Evolutionary conservation across 129 eudicot genomes (phyloP).

Genomic region (Scalesia atractyloides): DNA sequence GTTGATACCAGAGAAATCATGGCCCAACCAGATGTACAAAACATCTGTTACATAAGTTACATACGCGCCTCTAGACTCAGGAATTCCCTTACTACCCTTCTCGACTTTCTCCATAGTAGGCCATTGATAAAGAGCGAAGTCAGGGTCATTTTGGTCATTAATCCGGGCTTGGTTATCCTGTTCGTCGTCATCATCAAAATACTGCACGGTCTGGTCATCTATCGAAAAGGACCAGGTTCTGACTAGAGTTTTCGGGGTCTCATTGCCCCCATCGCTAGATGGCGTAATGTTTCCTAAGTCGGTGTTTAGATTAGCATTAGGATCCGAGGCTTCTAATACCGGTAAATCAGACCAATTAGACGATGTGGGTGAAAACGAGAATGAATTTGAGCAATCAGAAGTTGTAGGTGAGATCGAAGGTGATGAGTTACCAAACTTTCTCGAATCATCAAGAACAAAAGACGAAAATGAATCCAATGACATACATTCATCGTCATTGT

Average conservation of each 20-base stretch:
- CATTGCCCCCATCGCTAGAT: slow-evolving; percentile 7
- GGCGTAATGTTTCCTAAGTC: slow-evolving; percentile 6
- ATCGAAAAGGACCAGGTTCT: slow-evolving; percentile 38
- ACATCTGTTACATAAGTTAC: slow-evolving; percentile 22
- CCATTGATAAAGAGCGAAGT: slow-evolving; percentile 30
- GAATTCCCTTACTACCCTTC: slow-evolving; percentile 28
- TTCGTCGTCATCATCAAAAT: not conserved
- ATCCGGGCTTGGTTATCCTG: not conserved
- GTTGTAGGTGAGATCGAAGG: slow-evolving; percentile 88
- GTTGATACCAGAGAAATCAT: slow-evolving; percentile 3
- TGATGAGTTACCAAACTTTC: slow-evolving; percentile 51
- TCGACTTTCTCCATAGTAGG: slow-evolving; percentile 34
- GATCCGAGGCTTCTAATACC: not conserved
- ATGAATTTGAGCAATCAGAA: slow-evolving; percentile 70
- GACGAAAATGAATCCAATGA: slow-evolving; percentile 56
- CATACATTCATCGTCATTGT: slow-evolving; percentile 27
- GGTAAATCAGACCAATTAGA: slow-evolving; percentile 84
- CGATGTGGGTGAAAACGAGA: slow-evolving; percentile 76
- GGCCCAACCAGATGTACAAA: slow-evolving; percentile 35
- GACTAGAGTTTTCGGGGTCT: slow-evolving; percentile 12
- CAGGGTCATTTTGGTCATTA: slow-evolving; percentile 9
- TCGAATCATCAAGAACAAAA: slow-evolving; percentile 41
- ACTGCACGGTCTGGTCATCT: slow-evolving; percentile 29
- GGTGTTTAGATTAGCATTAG: slow-evolving; percentile 15
- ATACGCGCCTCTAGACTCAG: slow-evolving; percentile 28